Evolutionary conservation across 2,329 filamentous ascomycete genomes (phyloP).

Genomic region (Corinectria fuckeliana): DNA sequence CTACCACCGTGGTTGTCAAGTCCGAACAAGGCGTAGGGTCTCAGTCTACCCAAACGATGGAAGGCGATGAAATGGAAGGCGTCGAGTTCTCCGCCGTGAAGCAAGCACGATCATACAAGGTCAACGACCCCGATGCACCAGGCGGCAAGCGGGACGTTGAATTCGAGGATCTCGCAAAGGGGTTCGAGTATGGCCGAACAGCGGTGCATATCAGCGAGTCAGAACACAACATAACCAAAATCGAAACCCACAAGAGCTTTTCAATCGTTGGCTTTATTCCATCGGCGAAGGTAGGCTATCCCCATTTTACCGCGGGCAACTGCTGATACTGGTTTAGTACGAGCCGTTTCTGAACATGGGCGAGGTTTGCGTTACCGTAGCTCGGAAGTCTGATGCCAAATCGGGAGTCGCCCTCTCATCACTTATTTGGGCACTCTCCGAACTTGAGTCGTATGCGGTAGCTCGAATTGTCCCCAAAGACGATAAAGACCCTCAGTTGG

Average conservation of each 20-base stretch:
- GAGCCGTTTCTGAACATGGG: constrained; percentile 87
- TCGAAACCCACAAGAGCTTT: constrained; percentile 77
- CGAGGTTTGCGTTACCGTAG: constrained; percentile 77
- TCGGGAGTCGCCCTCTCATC: constrained; percentile 87
- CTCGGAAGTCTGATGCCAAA: constrained; percentile 79
- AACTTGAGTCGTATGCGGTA: constrained; percentile 84
- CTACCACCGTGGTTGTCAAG: constrained; percentile 75
- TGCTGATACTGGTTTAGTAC: constrained; percentile 58
- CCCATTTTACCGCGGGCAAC: neutral
- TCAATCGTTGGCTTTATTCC: constrained; percentile 88
- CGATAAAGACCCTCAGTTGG: constrained; percentile 75
- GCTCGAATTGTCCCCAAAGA: constrained; percentile 87
- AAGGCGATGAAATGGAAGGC: constrained; percentile 56
- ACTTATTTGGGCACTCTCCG: constrained; percentile 84
- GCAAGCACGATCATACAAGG: constrained; percentile 78
- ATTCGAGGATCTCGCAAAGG: constrained; percentile 85
- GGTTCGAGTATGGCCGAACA: constrained; percentile 91
- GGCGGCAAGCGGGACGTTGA: constrained; percentile 84
- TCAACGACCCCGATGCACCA: constrained; percentile 75
- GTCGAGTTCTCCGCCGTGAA: constrained; percentile 73
- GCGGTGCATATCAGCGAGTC: constrained; percentile 88
- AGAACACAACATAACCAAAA: constrained; percentile 86
- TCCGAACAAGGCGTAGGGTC: constrained; percentile 54
- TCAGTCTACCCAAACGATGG: constrained; percentile 59
- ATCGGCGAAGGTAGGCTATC: constrained; percentile 64